phyloP scores from a whole-genome alignment of 306 rosid species.

The Psophocarpus tetragonolobus region DNA sequence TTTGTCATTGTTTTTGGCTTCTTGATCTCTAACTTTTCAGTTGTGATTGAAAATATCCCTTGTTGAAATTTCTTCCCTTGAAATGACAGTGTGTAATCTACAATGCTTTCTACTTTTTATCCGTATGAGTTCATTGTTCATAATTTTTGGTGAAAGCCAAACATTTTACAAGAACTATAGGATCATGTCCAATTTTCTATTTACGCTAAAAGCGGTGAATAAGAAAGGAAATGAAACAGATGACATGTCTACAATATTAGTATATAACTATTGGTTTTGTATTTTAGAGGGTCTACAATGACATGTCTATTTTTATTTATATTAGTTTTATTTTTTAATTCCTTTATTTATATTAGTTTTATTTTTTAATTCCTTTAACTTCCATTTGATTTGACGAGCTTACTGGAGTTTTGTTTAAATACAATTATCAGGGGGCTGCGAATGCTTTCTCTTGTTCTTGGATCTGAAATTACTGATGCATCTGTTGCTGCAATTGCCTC shows the following conservation, averaged over 20 bases:
- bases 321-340: neutral
- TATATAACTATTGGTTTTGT: no score
- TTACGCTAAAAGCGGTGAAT: neutral
- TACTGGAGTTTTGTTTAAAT: slow-evolving; percentile 35
- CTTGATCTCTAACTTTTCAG: neutral
- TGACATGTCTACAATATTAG: neutral
- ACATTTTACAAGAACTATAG: neutral
- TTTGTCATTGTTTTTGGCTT: slow-evolving; percentile 39
- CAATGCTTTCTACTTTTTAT: slow-evolving; percentile 14
- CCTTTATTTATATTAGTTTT: neutral
- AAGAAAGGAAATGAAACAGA: slow-evolving; percentile 10
- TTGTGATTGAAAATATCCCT: neutral
- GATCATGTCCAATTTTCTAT: neutral
- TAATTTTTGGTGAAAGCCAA: slow-evolving; percentile 2
- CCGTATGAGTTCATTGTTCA: neutral
- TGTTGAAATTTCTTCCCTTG: neutral
- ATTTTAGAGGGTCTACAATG: no score
- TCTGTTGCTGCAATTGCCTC: slow-evolving; percentile 97
- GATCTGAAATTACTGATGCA: slow-evolving; percentile 92
- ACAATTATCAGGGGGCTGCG: slow-evolving; percentile 65
- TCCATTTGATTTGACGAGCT: slow-evolving; percentile 13
- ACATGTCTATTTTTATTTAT: neutral
- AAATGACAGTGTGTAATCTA: neutral
- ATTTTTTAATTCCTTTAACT: neutral
- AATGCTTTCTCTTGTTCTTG: slow-evolving; percentile 97